A percentile compares a stretch with the other conserved stretches of the same genome.
These are phyloP conservation scores for Colletotrichum sp. DNA, from an alignment of 2,329 filamentous ascomycete species.

Conservation along the genomic window DNA sequence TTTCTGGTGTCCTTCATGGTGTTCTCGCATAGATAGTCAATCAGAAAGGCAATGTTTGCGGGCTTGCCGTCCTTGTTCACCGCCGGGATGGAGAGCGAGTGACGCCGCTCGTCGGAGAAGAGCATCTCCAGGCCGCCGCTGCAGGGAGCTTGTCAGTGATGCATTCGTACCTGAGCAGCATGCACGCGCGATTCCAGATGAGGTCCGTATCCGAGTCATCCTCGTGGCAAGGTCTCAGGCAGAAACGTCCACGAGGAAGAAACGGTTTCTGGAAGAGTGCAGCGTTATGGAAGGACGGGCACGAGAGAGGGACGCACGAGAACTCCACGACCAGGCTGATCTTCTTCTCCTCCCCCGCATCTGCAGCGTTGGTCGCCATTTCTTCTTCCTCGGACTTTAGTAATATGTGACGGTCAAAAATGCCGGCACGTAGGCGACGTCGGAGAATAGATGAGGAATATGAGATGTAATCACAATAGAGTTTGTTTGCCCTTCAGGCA, in stretches of 20 bases:
- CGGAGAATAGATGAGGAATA: conserved; percentile 17
- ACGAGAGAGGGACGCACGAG: conserved; percentile 41
- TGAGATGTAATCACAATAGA: conserved; percentile 15
- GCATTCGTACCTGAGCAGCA: background rate
- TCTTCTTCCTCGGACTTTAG: background rate
- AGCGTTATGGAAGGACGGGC: background rate
- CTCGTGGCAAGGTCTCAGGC: background rate
- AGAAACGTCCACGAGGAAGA: background rate
- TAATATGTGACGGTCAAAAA: background rate
- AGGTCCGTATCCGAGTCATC: background rate
- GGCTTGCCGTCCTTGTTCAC: conserved; percentile 62
- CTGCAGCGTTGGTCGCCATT: conserved; percentile 14
- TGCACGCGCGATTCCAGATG: background rate
- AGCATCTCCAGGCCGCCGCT: conserved; percentile 95
- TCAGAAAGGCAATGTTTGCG: conserved; percentile 75
- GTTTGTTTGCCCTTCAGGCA: conserved; percentile 3
- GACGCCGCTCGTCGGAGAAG: conserved; percentile 81
- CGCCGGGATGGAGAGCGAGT: conserved; percentile 71
- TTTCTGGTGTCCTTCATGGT: conserved; percentile 85
- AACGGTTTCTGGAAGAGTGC: background rate
- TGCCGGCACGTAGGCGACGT: background rate
- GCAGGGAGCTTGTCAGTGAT: conserved; percentile 14
- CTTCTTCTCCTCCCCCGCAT: conserved; percentile 25
- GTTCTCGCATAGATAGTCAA: conserved; percentile 78
- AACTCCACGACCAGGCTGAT: conserved; percentile 76